These are phyloP conservation scores for Paracorniculantispora psalliotae DNA, from an alignment of 2,329 filamentous ascomycete genomes.

Conservation along the genomic window DNA sequence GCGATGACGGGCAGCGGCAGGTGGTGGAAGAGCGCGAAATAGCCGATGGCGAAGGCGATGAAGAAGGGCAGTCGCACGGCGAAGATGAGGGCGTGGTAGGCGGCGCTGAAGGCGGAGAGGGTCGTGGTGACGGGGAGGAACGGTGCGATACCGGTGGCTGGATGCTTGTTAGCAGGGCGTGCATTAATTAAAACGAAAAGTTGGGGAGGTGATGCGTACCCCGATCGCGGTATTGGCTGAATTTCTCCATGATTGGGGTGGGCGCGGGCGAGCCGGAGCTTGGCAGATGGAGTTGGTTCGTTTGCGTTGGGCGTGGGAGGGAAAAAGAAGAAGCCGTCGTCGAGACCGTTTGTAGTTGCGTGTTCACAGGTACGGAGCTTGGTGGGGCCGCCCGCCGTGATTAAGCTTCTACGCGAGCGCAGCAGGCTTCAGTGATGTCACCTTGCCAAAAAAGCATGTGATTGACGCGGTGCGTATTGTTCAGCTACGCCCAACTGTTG, in stretches of 20 bases:
- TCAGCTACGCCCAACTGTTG: background rate
- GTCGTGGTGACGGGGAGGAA: slow-evolving; percentile 79
- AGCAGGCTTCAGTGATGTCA: background rate
- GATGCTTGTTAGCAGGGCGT: background rate
- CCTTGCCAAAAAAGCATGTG: background rate
- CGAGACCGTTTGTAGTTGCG: background rate
- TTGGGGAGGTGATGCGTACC: slow-evolving; percentile 47
- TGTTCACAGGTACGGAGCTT: background rate
- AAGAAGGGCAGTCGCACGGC: slow-evolving; percentile 75
- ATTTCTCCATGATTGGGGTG: slow-evolving; percentile 74
- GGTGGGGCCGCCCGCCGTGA: background rate
- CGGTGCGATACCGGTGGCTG: slow-evolving; percentile 92
- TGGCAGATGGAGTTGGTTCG: background rate
- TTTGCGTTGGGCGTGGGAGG: background rate
- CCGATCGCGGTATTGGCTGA: slow-evolving; percentile 86
- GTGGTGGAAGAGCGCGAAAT: slow-evolving; percentile 79
- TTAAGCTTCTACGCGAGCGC: slow-evolving; percentile 4
- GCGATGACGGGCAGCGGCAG: slow-evolving; percentile 59
- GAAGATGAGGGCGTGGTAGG: slow-evolving; percentile 70
- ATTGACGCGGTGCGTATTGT: background rate
- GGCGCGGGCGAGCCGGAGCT: background rate
- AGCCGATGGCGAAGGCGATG: slow-evolving; percentile 59
- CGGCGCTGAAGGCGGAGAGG: slow-evolving; percentile 55
- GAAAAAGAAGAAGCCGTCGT: background rate
- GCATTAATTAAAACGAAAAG: background rate